Evolutionary conservation across 805 yeast genomes (phyloP).

Genomic region (Debaryomyces prosopidis): DNA sequence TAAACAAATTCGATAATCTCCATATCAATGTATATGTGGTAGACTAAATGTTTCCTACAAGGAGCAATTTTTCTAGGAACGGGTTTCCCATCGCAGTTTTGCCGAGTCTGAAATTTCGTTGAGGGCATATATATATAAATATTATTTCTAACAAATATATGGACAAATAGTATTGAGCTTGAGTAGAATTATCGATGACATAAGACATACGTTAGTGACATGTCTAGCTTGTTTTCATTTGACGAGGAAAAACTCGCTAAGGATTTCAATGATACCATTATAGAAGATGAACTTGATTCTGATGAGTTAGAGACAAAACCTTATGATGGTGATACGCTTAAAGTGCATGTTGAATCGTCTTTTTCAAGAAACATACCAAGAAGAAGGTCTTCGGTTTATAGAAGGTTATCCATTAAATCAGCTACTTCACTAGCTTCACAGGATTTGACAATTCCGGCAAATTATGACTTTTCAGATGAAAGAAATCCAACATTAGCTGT

Average conservation of each 20-base stretch:
- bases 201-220: background rate
- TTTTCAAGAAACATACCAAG: background rate
- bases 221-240: conserved; percentile 11
- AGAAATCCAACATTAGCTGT: background rate
- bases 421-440: conserved; percentile 3
- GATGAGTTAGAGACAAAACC: background rate
- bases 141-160: no score
- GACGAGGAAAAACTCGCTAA: conserved; percentile 14
- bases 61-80: background rate
- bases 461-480: conserved; percentile 8
- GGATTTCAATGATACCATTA: background rate
- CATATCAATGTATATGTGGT: conserved; percentile 51
- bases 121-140: no score
- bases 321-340: background rate
- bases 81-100: background rate
- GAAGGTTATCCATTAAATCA: conserved; percentile 13
- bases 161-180: background rate
- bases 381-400: conserved; percentile 15
- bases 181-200: background rate
- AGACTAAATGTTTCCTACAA: conserved; percentile 11
- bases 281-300: conserved; percentile 1
- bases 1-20: conserved; percentile 32
- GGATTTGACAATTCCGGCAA: conserved; percentile 11
- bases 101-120: no score
- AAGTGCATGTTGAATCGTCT: background rate